Evolutionary conservation across 1,284 basidiomycete genomes (phyloP), one percentile per base, ranked within the genome.

Genomic region (Xerocomus amazonicus): DNA sequence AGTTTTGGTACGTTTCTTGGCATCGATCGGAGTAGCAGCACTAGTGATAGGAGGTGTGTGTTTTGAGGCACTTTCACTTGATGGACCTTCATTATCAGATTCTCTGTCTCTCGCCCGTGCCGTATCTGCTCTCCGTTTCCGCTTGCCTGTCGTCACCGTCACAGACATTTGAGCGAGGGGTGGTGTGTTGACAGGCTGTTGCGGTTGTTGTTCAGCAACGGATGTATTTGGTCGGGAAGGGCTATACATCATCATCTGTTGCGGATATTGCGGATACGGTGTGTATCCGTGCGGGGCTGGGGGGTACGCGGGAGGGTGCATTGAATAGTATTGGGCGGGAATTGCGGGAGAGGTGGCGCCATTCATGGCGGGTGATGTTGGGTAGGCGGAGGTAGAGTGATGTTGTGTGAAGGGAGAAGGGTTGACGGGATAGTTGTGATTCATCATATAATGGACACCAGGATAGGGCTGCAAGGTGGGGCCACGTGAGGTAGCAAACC

Each of bases 1-100:
- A 3, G 91, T 94, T 73, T 95, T 95, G 39, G 88, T 91, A 48
- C 91, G 84, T 69, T 94, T 94, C 73, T 89, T 90, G 56, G 76
- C 68, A 60, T 90, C 87, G 50, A 71, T 70, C 23, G 70, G 48
- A 45, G 63, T 46, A 48, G 59, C 56, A 38, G 54, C 51, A 34
- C 45, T 66, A 48, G 60, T 65, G 53, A 64, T 64, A 50, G 69
- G 69, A 17, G 69, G 56, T 4, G 60, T 48, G 17, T 65, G 63
- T 56, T 70, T 59, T 57, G 68, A 62, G 43, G 60, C 55, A 34
- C 56, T 68, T 52, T 83, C 80, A 55, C 66, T 73, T 52, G 82
- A 80, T 53, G 75, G 73, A 48, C 69, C 71, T 51, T 81, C 81
- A 54, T 85, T 81, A 65, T 85, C 82, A 42, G 80, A 81, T 47